Base-by-base conservation (phyloP, 768 basidiomycete species). In the Boletus fagicola region DNA sequence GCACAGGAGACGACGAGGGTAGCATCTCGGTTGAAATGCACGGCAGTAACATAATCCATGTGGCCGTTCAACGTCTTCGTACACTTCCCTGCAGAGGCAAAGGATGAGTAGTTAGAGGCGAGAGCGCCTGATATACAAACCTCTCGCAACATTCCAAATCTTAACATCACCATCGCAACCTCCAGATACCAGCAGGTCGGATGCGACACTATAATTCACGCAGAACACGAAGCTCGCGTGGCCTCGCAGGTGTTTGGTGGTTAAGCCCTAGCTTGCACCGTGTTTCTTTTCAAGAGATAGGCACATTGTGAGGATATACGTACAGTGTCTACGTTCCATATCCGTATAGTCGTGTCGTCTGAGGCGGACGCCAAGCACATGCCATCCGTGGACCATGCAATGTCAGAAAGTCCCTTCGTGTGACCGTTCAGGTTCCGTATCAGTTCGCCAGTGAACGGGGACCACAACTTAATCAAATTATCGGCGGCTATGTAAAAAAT, bases 21-120 rank as follows among this genome's bases (percentile, higher is more conserved):
- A 0, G 93, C 92, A 63, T 98, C 96, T 68, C 85, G 74, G 68
- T 95, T 96, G 77, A 96, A 99, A 68, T 92, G 88, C 3, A 98
- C 94, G 3, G 92, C 90, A 13, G 94, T 95, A 28, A 98, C 92
- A 58, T 91, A 95, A 73, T 98, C 96, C 48, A 94, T 79, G 71
- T 98, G 96, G 1, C 93, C 96, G 59, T 93, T 91, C 24, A 99
- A 70, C 2, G 88, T 90, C 72, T 92, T 88, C 72, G 92, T 80
- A 65, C 87, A 90, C 68, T 84, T 90, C 20, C 93, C 96, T 93
- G 42, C 5, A 15, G 4, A 12, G 16, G 5, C 20, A 28, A 26
- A 30, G 15, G 18, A 33, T 18, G 22, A 30, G 26, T 15, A 12
- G 16, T 5, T 7, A 31, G 20, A 24, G 33, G 20, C 16, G 33